Base-by-base conservation (phyloP, 1,139 yeast species). In the Saccharomyces uvarum region DNA sequence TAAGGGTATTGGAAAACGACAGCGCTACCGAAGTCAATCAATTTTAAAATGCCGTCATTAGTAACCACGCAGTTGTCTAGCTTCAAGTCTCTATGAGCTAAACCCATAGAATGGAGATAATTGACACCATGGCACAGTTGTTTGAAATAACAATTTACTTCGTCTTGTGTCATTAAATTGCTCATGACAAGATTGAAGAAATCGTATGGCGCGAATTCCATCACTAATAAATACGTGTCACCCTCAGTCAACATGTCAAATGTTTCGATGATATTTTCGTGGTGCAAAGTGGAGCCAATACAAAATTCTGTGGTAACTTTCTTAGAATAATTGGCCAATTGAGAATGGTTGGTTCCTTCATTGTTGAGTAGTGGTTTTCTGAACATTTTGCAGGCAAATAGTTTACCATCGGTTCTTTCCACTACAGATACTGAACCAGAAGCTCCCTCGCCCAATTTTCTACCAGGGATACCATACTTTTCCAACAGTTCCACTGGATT, bases 1-100 rank as follows among this genome's bases (percentile, higher is more conserved):
- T 59, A 69, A 42, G 69, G 75, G 57, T 67, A 73, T 63, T 77
- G 79, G 68, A 84, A 85, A 44, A 81, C 82, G 9, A 83, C 85
- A 0, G 91, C 88, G 2, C 88, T 82, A 1, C 95, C 95, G 69
- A 85, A 86, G 72, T 86, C 95, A 56, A 86, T 84, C 56, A 86
- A 69, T 67, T 86, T 86, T 54, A 86, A 71, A 11, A 85, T 77
- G 2, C 93, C 93, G 24, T 77, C 67, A 1, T 66, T 62, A 51
- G 77, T 78, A 14, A 86, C 89, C 55, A 86, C 90, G 68, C 93
- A 86, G 67, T 86, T 86, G 68, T 86, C 95, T 53, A 86, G 70
- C 65, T 86, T 86, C 62, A 86, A 75, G 67, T 86, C 95, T 51
- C 95, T 74, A 69, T 86, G 95, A 0, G 93, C 88, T 50, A 86